Evolutionary conservation across 306 rosid genomes (phyloP).

Genomic region (Alnus glutinosa): DNA sequence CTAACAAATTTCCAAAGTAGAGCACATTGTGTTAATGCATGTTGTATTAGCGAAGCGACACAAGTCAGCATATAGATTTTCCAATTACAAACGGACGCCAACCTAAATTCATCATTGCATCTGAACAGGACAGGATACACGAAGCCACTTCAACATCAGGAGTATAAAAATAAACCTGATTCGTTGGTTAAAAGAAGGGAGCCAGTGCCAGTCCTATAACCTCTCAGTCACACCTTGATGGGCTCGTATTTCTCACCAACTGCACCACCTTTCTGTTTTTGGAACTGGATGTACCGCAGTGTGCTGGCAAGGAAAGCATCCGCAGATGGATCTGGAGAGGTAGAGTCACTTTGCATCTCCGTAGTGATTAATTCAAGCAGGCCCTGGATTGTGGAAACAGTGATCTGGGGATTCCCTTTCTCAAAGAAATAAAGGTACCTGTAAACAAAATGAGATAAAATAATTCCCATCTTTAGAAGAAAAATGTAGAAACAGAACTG

Average conservation of each 20-base stretch:
- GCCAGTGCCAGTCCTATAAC: background rate
- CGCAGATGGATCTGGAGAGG: slow-evolving; percentile 65
- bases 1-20: background rate
- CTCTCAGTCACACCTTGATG: slow-evolving; percentile 48
- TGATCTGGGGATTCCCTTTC: slow-evolving; percentile 89
- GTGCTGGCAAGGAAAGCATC: slow-evolving; percentile 93
- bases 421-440: slow-evolving; percentile 94
- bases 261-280: slow-evolving; percentile 88
- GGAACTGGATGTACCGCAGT: slow-evolving; percentile 75
- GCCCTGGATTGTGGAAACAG: slow-evolving; percentile 75
- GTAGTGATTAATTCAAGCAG: slow-evolving; percentile 77
- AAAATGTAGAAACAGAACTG: slow-evolving; percentile 4
- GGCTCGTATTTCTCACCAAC: slow-evolving; percentile 85
- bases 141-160: background rate
- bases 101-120: slow-evolving; percentile 16
- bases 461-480: slow-evolving; percentile 9
- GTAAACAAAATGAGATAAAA: slow-evolving; percentile 30
- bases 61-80: background rate
- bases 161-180: background rate
- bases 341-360: slow-evolving; percentile 79
- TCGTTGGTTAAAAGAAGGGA: background rate
- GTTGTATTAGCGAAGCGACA: background rate
- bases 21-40: background rate
- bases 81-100: background rate
- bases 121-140: background rate